Evolutionary conservation across 169 alveolate species (phyloP), one percentile per base, ranked within the genome.

Genomic region (Cryptosporidium tyzzeri): DNA sequence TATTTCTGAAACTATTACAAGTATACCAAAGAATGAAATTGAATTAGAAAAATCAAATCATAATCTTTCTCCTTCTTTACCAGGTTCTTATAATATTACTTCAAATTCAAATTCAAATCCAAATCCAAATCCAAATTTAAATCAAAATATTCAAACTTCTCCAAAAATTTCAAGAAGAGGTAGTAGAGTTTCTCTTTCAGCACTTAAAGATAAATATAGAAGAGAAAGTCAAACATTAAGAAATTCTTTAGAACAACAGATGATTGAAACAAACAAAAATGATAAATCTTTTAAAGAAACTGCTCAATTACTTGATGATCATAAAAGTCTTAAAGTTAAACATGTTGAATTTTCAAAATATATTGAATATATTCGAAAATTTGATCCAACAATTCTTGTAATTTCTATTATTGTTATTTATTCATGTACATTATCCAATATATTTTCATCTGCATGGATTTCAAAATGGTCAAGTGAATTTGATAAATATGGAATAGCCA

Each of bases 371-470:
- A 80, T 80, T 16, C 62, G 45, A 48, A 55, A 44, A 62, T n/a
- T 65, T 8, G 65, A 62, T 5, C 41, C 21, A 18, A 31, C 12
- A 10, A 80, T 80, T 29, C 44, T 80, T 41, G 5, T 7, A 0
- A 44, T 65, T n/a, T 59, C 75, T 1, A 23, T 80, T 10, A 18
- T 55, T 35, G 18, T n/a, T 18, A 80, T 67, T 26, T 80, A 80
- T 26, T 37, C 37, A 14, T 80, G 89, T 59, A 80, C 55, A 3
- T n/a, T 80, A n/a, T 80, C 68, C 10, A 55, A 21, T 29, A 18
- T 73, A 4, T 10, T 59, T n/a, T 61, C 89, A 31, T 80, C 89
- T 18, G 48, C 44, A 23, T 80, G 89, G 89, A 61, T 80, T 2
- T 37, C 89, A 33, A 61, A 26, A 23, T 80, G 89, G 89, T 80